Percentiles rank a stretch among this genome's conserved stretches.
Conservation (phyloP, 768 basidiomycete species). For the Epithele typhae region DNA sequence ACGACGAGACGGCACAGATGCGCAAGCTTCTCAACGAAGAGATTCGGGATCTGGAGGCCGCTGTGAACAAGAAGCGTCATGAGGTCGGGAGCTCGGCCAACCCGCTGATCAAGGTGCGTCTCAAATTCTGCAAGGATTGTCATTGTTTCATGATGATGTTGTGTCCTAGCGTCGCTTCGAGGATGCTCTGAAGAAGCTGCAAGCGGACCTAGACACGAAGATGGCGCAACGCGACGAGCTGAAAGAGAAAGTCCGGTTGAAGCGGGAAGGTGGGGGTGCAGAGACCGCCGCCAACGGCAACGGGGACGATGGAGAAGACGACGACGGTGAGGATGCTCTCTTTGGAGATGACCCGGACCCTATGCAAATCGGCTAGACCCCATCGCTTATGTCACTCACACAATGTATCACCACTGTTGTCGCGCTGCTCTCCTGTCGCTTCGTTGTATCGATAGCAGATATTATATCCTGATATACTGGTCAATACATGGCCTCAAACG, state of each 20-base stretch:
- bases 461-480: not conserved
- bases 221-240: conserved; percentile 73
- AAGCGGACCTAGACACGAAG: conserved; percentile 84
- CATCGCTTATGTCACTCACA: not conserved
- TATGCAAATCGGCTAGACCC: conserved; percentile 28
- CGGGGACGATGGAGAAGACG: conserved; percentile 32
- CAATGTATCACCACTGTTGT: not conserved
- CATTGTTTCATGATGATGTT: not conserved
- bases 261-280: conserved; percentile 57
- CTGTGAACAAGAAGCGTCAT: conserved; percentile 77
- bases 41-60: conserved; percentile 83
- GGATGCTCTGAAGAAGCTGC: conserved; percentile 85
- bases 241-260: conserved; percentile 66
- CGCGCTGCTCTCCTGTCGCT: not conserved
- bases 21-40: conserved; percentile 83
- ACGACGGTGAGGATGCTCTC: conserved; percentile 27
- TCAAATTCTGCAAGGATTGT: too few species aligned
- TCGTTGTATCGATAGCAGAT: not conserved
- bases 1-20: conserved; percentile 67
- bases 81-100: conserved; percentile 84
- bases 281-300: conserved; percentile 38
- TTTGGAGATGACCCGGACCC: conserved; percentile 22
- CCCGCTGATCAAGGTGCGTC: conserved; percentile 78
- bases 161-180: conserved; percentile 87
- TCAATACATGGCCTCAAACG: not conserved